Evolutionary conservation across 768 basidiomycete genomes (phyloP).

Genomic region (Termitomyces sp.): DNA sequence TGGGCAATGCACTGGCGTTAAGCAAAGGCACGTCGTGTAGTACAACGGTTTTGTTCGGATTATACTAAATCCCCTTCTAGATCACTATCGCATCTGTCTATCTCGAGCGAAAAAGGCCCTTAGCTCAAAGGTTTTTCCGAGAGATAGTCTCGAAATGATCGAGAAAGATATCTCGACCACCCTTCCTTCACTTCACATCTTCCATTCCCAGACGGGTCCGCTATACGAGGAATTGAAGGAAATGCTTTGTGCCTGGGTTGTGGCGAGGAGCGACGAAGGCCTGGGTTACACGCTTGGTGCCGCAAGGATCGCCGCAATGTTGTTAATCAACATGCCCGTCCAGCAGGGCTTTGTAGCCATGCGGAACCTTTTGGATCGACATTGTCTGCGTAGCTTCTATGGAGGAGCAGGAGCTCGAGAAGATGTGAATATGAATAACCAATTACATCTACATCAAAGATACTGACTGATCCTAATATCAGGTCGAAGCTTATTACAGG

Average conservation of each 20-base stretch:
- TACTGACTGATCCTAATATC: conserved; percentile 16
- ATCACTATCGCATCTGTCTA: conserved; percentile 66
- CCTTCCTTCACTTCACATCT: conserved; percentile 75
- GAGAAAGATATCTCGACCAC: conserved; percentile 74
- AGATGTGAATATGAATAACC: conserved; percentile 55
- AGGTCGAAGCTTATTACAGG: conserved; percentile 94
- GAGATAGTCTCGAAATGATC: conserved; percentile 52
- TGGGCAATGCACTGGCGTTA: conserved; percentile 77
- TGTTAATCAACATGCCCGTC: conserved; percentile 75
- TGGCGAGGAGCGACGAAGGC: conserved; percentile 78
- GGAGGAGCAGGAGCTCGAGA: conserved; percentile 64
- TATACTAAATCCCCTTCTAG: conserved; percentile 28
- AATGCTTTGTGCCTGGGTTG: conserved; percentile 83
- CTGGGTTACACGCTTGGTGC: conserved; percentile 66
- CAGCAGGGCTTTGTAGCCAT: conserved; percentile 75
- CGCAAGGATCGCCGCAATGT: conserved; percentile 79
- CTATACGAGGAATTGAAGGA: conserved; percentile 79
- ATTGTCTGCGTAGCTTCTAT: conserved; percentile 82
- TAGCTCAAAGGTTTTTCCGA: conserved; percentile 59
- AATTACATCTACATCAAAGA: background rate
- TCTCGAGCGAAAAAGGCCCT: conserved; percentile 71
- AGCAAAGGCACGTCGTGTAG: conserved; percentile 57
- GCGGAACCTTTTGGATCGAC: conserved; percentile 81
- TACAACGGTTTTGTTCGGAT: background rate
- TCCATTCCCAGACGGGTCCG: conserved; percentile 70